Evolutionary conservation across 176 grass and related monocot species (phyloP).

Genomic region (Juncus inflexus): DNA sequence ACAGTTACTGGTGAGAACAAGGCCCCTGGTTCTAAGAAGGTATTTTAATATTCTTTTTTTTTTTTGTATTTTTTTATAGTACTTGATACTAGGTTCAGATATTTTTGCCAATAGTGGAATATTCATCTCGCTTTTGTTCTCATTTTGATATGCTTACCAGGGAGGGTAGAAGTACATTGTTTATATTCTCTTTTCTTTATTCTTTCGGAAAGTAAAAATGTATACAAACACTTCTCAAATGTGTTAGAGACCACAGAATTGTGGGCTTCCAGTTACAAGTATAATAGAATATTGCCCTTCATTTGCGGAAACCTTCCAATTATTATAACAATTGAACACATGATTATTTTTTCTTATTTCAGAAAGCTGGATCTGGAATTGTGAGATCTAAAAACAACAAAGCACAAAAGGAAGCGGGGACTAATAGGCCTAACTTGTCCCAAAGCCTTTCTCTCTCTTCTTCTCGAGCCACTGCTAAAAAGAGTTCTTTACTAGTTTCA

Average conservation of each 20-base stretch:
- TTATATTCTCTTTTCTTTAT: too few species aligned
- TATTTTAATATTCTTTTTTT: neutral
- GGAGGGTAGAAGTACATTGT: too few species aligned
- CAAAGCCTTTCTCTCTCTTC: constrained; percentile 69
- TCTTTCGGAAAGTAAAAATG: too few species aligned
- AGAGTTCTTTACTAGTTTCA: neutral
- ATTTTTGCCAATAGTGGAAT: too few species aligned
- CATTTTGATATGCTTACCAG: too few species aligned
- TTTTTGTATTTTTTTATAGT: neutral
- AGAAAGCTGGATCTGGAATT: constrained; percentile 55
- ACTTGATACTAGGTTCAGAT: neutral
- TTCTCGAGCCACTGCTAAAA: constrained; percentile 30
- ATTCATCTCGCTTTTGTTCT: too few species aligned
- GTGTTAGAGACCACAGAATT: too few species aligned
- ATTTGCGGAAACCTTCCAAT: neutral
- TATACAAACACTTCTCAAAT: too few species aligned
- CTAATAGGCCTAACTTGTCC: constrained; percentile 47
- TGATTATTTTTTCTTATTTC: neutral
- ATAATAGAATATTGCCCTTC: neutral
- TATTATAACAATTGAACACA: neutral
- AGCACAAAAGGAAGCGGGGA: constrained; percentile 36
- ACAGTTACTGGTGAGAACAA: constrained; percentile 22
- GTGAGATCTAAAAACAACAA: constrained; percentile 35
- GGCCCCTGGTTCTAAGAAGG: constrained; percentile 20
- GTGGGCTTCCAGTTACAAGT: neutral